phyloP scores from a whole-genome alignment of 2,329 filamentous ascomycete genomes.

The Tolypocladium sp. region DNA sequence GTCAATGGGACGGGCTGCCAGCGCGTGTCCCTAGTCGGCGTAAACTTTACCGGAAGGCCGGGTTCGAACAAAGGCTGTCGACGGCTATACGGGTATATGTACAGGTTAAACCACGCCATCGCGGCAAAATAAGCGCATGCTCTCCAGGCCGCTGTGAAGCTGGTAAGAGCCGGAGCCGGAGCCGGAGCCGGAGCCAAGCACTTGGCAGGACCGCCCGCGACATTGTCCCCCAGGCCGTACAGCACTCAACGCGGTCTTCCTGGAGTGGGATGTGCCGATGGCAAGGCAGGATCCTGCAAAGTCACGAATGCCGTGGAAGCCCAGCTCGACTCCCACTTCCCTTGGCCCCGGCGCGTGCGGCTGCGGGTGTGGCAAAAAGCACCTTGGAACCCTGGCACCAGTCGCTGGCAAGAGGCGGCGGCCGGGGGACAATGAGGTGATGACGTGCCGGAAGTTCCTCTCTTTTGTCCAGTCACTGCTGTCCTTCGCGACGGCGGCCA shows the following conservation, averaged over 20 bases:
- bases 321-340: not conserved
- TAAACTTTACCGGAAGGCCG: not conserved
- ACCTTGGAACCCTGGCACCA: no score
- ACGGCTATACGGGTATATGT: not conserved
- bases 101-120: no score
- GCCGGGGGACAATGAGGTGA: not conserved
- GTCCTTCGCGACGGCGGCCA: not conserved
- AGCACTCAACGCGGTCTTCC: not conserved
- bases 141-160: not conserved
- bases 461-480: not conserved
- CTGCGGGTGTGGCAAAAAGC: not conserved
- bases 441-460: not conserved
- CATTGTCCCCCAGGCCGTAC: not conserved
- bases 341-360: not conserved
- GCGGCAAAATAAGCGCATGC: not conserved
- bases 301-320: not conserved
- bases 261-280: not conserved
- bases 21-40: not conserved
- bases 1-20: not conserved
- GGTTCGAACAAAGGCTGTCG: no score
- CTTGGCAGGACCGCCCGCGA: not conserved
- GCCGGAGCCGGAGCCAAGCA: not conserved
- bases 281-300: not conserved
- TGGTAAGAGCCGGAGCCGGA: not conserved
- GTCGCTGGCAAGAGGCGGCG: no score